A percentile compares a stretch with the other conserved stretches of the same genome.
These are phyloP conservation scores for Tetrapisispora nanseiensis DNA, from an alignment of 805 yeast genomes.

Conservation along the genomic window DNA sequence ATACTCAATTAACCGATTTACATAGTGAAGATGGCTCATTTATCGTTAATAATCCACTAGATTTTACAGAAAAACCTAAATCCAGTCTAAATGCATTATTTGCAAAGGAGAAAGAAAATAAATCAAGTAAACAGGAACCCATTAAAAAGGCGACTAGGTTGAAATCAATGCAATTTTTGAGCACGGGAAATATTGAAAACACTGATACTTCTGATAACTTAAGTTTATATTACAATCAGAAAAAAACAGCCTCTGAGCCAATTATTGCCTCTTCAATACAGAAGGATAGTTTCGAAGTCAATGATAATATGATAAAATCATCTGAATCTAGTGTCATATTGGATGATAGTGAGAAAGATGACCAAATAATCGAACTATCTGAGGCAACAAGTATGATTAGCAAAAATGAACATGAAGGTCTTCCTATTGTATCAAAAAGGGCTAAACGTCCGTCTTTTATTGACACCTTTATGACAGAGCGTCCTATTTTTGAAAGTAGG, in stretches of 20 bases:
- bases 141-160: not conserved
- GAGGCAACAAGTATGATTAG: not conserved
- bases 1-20: constrained; percentile 11
- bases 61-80: not conserved
- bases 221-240: too few relatives aligned
- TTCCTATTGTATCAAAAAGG: constrained; percentile 18
- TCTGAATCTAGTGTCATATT: constrained; percentile 7
- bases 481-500: constrained; percentile 12
- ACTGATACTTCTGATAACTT: not conserved
- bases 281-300: not conserved
- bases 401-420: constrained; percentile 4
- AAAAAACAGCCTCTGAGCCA: not conserved
- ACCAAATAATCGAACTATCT: not conserved
- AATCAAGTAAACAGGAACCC: not conserved
- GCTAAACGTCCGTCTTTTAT: constrained; percentile 23
- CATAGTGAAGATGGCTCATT: constrained; percentile 4
- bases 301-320: not conserved
- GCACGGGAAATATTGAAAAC: not conserved
- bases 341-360: constrained; percentile 11
- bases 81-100: not conserved
- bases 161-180: not conserved
- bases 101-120: not conserved
- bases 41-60: not conserved
- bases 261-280: not conserved
- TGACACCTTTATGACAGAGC: constrained; percentile 24